A percentile compares a stretch with the other conserved stretches of the same genome.
Conservation (phyloP, 495 filamentous ascomycete genomes). For the Thozetella sp. region DNA sequence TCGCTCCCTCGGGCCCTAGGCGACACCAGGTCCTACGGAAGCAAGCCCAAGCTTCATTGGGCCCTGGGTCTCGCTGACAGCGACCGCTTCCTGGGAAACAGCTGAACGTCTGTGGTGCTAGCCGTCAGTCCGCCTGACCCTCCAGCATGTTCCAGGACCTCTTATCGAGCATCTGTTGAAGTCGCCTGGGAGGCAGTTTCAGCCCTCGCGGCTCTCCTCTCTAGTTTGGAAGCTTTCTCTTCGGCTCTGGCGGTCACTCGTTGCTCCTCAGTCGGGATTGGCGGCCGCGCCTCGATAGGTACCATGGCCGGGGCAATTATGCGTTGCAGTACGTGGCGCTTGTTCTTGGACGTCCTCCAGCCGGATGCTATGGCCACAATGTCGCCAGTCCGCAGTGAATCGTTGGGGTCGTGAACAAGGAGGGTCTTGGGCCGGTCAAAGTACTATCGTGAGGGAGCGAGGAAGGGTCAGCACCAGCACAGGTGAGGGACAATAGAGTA, state of each 20-base stretch:
- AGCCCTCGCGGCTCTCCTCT: conserved; percentile 38
- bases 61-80: too few relatives aligned
- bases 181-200: conserved; percentile 12
- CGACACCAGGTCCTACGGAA: too few relatives aligned
- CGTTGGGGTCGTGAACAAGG: conserved; percentile 75
- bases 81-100: too few relatives aligned
- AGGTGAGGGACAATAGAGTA: too few relatives aligned
- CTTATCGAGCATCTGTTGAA: conserved; percentile 2
- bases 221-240: conserved; percentile 50
- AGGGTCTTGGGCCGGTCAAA: conserved; percentile 46
- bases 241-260: conserved; percentile 47
- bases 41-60: too few relatives aligned
- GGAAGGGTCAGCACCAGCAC: too few relatives aligned
- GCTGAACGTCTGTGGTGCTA: too few relatives aligned
- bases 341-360: conserved; percentile 61
- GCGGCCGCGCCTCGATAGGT: conserved; percentile 61
- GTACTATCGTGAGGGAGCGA: conserved; percentile 35
- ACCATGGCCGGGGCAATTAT: conserved; percentile 76
- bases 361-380: conserved; percentile 76
- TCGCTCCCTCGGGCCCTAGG: too few relatives aligned
- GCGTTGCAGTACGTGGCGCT: conserved; percentile 75
- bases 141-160: conserved; percentile 8
- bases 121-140: neutral
- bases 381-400: conserved; percentile 75
- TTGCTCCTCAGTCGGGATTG: conserved; percentile 66